These are phyloP conservation scores for Penicillium egyptiacum DNA, from an alignment of 495 filamentous ascomycete species.

Conservation along the genomic window DNA sequence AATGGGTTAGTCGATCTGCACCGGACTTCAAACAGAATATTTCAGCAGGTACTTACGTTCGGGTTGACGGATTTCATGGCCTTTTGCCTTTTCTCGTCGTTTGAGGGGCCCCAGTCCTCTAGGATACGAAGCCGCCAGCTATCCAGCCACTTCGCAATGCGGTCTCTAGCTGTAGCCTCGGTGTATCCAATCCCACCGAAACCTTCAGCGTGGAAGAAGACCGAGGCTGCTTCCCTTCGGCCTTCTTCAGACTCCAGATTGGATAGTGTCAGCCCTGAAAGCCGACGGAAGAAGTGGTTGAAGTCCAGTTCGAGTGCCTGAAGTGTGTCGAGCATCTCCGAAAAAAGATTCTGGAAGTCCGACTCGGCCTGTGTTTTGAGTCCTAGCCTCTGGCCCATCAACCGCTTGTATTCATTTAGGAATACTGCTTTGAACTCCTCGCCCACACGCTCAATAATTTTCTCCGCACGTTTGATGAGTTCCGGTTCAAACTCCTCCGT, in stretches of 20 bases:
- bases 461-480: slow-evolving; percentile 76
- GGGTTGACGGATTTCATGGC: slow-evolving; percentile 87
- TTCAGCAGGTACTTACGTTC: slow-evolving; percentile 47
- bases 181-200: slow-evolving; percentile 56
- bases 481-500: slow-evolving; percentile 62
- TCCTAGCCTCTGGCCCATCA: slow-evolving; percentile 78
- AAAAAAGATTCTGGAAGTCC: slow-evolving; percentile 78
- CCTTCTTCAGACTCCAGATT: slow-evolving; percentile 61
- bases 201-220: slow-evolving; percentile 73
- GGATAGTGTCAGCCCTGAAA: slow-evolving; percentile 57
- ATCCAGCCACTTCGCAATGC: slow-evolving; percentile 73
- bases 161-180: slow-evolving; percentile 57
- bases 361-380: slow-evolving; percentile 60
- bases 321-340: slow-evolving; percentile 77
- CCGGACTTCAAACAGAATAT: background rate
- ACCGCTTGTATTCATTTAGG: slow-evolving; percentile 75
- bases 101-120: slow-evolving; percentile 65
- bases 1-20: slow-evolving; percentile 7
- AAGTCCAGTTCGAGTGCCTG: slow-evolving; percentile 83
- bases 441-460: slow-evolving; percentile 70
- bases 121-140: slow-evolving; percentile 65
- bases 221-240: slow-evolving; percentile 54
- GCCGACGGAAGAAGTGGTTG: slow-evolving; percentile 82
- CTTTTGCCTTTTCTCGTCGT: slow-evolving; percentile 60
- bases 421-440: slow-evolving; percentile 88